Conservation (phyloP, 306 rosid species). For the Vigna nakashimae region DNA sequence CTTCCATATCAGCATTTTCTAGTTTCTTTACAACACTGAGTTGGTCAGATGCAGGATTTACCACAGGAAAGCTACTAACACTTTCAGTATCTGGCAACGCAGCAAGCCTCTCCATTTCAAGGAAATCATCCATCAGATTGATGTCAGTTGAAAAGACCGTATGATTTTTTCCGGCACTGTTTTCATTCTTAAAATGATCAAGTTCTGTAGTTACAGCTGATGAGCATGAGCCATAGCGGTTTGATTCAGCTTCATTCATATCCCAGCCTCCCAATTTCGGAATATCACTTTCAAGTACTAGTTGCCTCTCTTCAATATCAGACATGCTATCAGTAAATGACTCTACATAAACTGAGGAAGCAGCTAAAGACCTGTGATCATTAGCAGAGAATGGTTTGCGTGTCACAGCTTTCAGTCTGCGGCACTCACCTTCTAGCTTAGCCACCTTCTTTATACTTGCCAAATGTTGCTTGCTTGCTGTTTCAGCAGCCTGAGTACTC, state of each 20-base stretch:
- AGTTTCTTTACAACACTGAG: slow-evolving; percentile 9
- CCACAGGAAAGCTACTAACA: slow-evolving; percentile 44
- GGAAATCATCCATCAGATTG: slow-evolving; percentile 78
- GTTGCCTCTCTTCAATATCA: slow-evolving; percentile 57
- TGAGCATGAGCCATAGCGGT: slow-evolving; percentile 47
- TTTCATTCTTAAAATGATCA: slow-evolving; percentile 47
- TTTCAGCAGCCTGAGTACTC: slow-evolving; percentile 70
- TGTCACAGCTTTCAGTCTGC: slow-evolving; percentile 55
- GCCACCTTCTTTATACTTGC: slow-evolving; percentile 69
- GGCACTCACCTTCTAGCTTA: slow-evolving; percentile 78
- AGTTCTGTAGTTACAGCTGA: slow-evolving; percentile 49
- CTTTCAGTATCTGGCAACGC: slow-evolving; percentile 57
- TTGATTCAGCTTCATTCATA: slow-evolving; percentile 46
- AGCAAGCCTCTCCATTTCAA: slow-evolving; percentile 80
- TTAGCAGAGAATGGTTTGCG: slow-evolving; percentile 52
- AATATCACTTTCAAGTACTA: slow-evolving; percentile 50
- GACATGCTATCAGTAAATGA: slow-evolving; percentile 64
- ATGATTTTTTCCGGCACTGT: slow-evolving; percentile 38
- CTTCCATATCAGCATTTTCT: slow-evolving; percentile 46
- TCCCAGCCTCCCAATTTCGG: slow-evolving; percentile 47
- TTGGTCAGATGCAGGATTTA: slow-evolving; percentile 37
- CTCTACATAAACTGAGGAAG: slow-evolving; percentile 55
- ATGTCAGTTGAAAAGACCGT: slow-evolving; percentile 59
- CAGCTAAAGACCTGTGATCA: slow-evolving; percentile 47
- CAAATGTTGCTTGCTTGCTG: slow-evolving; percentile 70